Percentiles rank a stretch among this genome's conserved stretches.
phyloP scores from a whole-genome alignment of 768 basidiomycete genomes.

The Boletellus ananiceps region DNA sequence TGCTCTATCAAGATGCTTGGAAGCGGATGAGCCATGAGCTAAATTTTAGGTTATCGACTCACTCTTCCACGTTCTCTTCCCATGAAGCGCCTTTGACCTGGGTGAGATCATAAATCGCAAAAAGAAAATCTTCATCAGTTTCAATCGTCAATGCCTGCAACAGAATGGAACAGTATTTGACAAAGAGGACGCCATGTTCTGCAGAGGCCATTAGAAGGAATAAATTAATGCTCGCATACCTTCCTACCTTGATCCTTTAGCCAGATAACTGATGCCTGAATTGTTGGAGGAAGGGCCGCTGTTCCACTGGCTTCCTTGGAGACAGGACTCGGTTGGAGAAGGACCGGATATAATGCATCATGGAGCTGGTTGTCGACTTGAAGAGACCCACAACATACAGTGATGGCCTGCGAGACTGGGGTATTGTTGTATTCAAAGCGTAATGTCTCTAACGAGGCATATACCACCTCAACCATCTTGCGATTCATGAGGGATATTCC shows the following conservation, averaged over 20 bases:
- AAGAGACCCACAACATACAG: constrained; percentile 75
- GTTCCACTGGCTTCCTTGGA: constrained; percentile 69
- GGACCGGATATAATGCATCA: constrained; percentile 90
- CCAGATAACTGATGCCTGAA: constrained; percentile 85
- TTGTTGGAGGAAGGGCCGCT: constrained; percentile 73
- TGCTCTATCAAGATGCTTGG: constrained; percentile 68
- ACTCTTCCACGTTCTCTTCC: constrained; percentile 78
- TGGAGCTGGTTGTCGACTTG: constrained; percentile 98
- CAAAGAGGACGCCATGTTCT: constrained; percentile 98
- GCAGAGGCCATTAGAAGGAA: background rate
- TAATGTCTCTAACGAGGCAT: constrained; percentile 71
- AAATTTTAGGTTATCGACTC: constrained; percentile 22
- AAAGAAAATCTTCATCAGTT: constrained; percentile 95
- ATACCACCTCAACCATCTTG: constrained; percentile 83
- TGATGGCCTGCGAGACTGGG: constrained; percentile 72
- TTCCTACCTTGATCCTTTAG: constrained; percentile 84
- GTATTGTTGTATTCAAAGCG: constrained; percentile 84
- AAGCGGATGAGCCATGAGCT: constrained; percentile 7
- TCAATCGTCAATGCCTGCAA: constrained; percentile 93
- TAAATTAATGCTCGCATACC: background rate
- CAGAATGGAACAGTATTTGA: constrained; percentile 94
- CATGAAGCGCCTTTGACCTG: constrained; percentile 90
- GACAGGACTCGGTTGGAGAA: constrained; percentile 90
- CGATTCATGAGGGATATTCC: constrained; percentile 91
- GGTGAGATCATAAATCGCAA: constrained; percentile 85